Conservation (phyloP, 1,139 yeast species). For the Geotrichum restrictum region DNA sequence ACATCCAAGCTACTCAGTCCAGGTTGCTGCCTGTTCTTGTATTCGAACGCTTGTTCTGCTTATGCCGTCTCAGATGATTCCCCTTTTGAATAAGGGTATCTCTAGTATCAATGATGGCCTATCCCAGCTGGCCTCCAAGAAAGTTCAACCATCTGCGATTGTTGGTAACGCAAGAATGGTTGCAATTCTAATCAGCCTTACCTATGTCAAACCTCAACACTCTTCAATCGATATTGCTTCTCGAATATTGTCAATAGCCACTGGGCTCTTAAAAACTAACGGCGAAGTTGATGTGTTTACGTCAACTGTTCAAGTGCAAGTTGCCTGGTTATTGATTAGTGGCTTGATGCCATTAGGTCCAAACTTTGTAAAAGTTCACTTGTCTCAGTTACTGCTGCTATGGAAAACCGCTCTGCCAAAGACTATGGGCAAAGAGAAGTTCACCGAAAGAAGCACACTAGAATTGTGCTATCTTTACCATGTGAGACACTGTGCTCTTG, state of each 20-base stretch:
- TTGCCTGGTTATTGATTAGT: conserved; percentile 67
- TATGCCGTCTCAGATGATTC: conserved; percentile 32
- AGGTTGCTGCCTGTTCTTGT: conserved; percentile 27
- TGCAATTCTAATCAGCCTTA: conserved; percentile 31
- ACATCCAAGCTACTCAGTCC: conserved; percentile 29
- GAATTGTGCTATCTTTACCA: conserved; percentile 38
- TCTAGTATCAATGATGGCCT: conserved; percentile 32
- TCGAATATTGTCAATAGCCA: conserved; percentile 36
- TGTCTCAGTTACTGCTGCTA: conserved; percentile 68
- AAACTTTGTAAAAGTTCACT: conserved; percentile 61
- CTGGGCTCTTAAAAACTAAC: conserved; percentile 34
- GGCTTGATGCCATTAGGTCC: conserved; percentile 74
- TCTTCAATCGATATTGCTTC: conserved; percentile 38
- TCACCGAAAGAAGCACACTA: conserved; percentile 31
- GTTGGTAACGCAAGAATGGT: conserved; percentile 35
- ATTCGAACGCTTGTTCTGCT: conserved; percentile 27
- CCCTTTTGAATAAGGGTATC: conserved; percentile 30
- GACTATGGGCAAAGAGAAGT: conserved; percentile 35
- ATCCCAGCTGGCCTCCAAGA: conserved; percentile 27
- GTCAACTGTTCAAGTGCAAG: conserved; percentile 35
- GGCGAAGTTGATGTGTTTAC: conserved; percentile 33
- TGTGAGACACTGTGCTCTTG: conserved; percentile 39
- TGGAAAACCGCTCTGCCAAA: conserved; percentile 78
- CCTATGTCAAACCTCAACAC: conserved; percentile 34
- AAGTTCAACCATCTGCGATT: conserved; percentile 24